Evolutionary conservation across 148 eudicot species (phyloP), one percentile per base, ranked within the genome.

Genomic region (Camellia japonica): DNA sequence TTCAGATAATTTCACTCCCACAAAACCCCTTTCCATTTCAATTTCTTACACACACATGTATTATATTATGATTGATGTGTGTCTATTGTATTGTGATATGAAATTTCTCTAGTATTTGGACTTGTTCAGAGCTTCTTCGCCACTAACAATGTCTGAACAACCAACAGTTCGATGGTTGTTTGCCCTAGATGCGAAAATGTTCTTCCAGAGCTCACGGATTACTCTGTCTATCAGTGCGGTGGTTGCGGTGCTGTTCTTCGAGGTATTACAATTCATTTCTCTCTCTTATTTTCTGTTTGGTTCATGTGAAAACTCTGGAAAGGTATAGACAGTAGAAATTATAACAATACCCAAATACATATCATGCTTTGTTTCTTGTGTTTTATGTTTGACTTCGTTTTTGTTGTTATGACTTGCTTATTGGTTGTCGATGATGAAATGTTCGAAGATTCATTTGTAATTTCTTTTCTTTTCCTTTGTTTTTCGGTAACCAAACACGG

Each of bases 211-310:
- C 87, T 88, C 47, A 89, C 89, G 14, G 93, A 91, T 84, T 91
- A 84, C 85, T 87, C 95, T 82, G 91, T 96, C 79, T 94, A 94
- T 82, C 92, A 88, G 83, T 94, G 99, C 84, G 95, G 95, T 74
- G 95, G 97, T 16, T 97, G 98, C 88, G 99, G 98, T 61, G 90
- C 97, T 86, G 89, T 97, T 87, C 92, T 92, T 68, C 61, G 89
- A 83, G 98, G 99, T 97, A 14, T 8, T 11, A 52, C 73, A 6
- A 68, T 77, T 42, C 9, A 59, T 56, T 55, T 60, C 47, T 71
- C 72, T 43, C 76, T 64, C 38, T 12, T 20, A 46, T 43, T 70
- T 62, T 14, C 47, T 30, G 73, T 85, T 77, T 83, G 51, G 47
- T 78, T 67, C n/a, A 51, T 16, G 49, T 51, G 73, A 78, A 66